phyloP scores from a whole-genome alignment of 495 filamentous ascomycete species.

The Talaromyces ruber region DNA sequence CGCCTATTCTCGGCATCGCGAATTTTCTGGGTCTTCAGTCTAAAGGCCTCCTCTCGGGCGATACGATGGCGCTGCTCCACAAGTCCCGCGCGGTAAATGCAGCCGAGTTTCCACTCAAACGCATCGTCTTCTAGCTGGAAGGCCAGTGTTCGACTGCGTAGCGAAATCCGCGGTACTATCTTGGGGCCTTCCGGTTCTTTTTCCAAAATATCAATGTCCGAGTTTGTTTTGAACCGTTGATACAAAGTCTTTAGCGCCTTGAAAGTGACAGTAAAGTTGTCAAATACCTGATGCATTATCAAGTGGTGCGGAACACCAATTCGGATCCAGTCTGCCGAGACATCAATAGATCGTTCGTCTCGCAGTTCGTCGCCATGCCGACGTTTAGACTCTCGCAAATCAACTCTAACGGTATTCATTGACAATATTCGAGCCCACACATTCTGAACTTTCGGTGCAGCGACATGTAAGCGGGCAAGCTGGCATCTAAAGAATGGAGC shows the following conservation, averaged over 20 bases:
- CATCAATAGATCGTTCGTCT: constrained; percentile 77
- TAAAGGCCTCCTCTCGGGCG: constrained; percentile 83
- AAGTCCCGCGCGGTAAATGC: constrained; percentile 82
- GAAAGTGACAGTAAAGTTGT: constrained; percentile 80
- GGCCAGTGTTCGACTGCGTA: constrained; percentile 71
- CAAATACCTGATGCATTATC: constrained; percentile 80
- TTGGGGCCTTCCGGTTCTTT: constrained; percentile 80
- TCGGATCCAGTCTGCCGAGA: constrained; percentile 77
- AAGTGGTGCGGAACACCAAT: constrained; percentile 91
- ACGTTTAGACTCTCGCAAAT: constrained; percentile 65
- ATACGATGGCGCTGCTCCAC: constrained; percentile 82
- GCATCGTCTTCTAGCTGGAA: constrained; percentile 93
- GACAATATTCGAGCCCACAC: constrained; percentile 82
- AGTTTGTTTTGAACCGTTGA: constrained; percentile 77
- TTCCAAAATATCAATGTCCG: constrained; percentile 77
- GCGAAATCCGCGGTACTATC: constrained; percentile 70
- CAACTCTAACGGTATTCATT: constrained; percentile 69
- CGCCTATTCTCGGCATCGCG: constrained; percentile 53
- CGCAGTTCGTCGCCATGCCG: constrained; percentile 51
- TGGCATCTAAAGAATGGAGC: constrained; percentile 69
- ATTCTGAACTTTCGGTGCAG: constrained; percentile 67
- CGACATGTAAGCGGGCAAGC: constrained; percentile 73
- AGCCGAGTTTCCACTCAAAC: constrained; percentile 93
- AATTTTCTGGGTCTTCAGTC: constrained; percentile 77
- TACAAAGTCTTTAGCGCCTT: constrained; percentile 87